These are phyloP conservation scores for Deakozyma indianensis DNA, from an alignment of 805 yeast species.

Conservation along the genomic window DNA sequence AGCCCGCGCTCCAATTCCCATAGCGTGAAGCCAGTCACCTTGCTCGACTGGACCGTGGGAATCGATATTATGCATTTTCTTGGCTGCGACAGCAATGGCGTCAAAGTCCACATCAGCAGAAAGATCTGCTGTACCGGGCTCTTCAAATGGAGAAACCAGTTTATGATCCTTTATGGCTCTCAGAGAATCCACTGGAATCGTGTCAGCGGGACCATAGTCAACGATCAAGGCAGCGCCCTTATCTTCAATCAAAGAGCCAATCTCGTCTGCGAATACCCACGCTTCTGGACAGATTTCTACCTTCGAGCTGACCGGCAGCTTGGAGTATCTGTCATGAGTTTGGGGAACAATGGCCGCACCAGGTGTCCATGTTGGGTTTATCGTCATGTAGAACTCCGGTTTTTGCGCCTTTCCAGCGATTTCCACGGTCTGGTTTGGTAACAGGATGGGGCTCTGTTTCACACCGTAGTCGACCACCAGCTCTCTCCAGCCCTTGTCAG, in stretches of 20 bases:
- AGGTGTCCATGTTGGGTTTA: constrained; percentile 47
- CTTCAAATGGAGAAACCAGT: constrained; percentile 58
- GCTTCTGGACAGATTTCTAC: constrained; percentile 70
- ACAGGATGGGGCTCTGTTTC: constrained; percentile 12
- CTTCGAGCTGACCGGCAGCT: constrained; percentile 40
- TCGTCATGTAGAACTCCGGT: constrained; percentile 37
- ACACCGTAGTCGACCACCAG: constrained; percentile 42
- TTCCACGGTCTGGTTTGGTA: constrained; percentile 14
- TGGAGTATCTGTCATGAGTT: constrained; percentile 33
- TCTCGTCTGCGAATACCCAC: constrained; percentile 39
- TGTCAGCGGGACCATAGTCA: constrained; percentile 59
- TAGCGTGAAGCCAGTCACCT: constrained; percentile 61
- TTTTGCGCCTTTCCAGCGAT: constrained; percentile 4
- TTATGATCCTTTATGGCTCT: constrained; percentile 63
- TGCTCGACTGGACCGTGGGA: constrained; percentile 53
- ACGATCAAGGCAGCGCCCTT: constrained; percentile 55
- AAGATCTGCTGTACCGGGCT: constrained; percentile 69
- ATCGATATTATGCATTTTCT: constrained; percentile 14
- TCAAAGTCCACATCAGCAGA: constrained; percentile 76
- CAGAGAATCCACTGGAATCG: constrained; percentile 56
- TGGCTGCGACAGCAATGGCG: constrained; percentile 31
- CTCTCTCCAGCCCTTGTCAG: constrained; percentile 67
- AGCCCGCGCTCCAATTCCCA: constrained; percentile 64
- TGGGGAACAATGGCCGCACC: constrained; percentile 40
- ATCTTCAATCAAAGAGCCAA: constrained; percentile 27